Conservation (phyloP, 2,329 filamentous ascomycete species). For the Xylaria hypoxylon region DNA sequence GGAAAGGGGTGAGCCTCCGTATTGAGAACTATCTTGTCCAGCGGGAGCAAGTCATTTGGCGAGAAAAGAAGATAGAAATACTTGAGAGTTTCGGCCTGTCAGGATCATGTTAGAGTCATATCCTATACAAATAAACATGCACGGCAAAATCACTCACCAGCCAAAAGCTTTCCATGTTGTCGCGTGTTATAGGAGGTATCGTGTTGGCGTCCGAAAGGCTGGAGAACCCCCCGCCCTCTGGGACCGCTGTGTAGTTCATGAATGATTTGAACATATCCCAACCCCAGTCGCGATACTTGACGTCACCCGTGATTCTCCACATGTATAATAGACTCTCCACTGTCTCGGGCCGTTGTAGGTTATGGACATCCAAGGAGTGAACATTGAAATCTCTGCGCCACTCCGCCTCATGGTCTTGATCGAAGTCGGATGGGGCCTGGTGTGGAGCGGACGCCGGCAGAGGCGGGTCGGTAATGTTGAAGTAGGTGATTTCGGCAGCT, state of each 20-base stretch:
- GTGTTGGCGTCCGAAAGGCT: constrained; percentile 80
- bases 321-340: constrained; percentile 98
- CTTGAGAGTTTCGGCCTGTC: constrained; percentile 91
- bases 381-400: constrained; percentile 86
- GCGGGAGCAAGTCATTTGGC: constrained; percentile 80
- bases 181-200: constrained; percentile 75
- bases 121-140: background rate
- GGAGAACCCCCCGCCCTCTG: constrained; percentile 83
- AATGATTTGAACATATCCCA: constrained; percentile 99
- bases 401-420: constrained; percentile 63
- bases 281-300: constrained; percentile 92
- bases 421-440: constrained; percentile 62
- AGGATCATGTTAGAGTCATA: constrained; percentile 22
- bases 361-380: constrained; percentile 86
- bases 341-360: constrained; percentile 94
- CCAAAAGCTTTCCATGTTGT: constrained; percentile 99
- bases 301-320: constrained; percentile 96
- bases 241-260: constrained; percentile 83
- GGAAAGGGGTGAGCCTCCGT: constrained; percentile 95
- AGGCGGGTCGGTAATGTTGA: constrained; percentile 78
- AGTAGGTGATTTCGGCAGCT: constrained; percentile 95
- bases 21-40: constrained; percentile 92
- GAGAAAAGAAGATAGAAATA: constrained; percentile 98
- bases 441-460: constrained; percentile 68
- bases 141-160: constrained; percentile 69